Base-by-base conservation (phyloP, 768 basidiomycete species). In the Tulasnella sp. region DNA sequence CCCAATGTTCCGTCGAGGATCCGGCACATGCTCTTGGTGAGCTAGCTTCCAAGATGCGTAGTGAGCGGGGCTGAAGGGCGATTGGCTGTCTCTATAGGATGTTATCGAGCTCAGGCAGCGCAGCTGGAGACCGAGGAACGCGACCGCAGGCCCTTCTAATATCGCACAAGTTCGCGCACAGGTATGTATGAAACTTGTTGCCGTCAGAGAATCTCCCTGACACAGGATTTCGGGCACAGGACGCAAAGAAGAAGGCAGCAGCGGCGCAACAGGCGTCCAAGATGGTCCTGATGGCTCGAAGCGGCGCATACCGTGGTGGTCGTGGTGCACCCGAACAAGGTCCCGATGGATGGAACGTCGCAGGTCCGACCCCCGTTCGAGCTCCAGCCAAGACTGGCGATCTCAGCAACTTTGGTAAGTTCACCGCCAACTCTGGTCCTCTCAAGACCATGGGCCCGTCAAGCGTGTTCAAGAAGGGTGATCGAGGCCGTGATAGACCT, bases 21-120 rank as follows among this genome's bases (percentile, higher is more conserved):
- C 90, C 91, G 92, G 78, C 98, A 94, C 86, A 98, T 98, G 96
- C 89, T 99, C 79, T 91, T 95, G 91, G 97, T 97, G 80, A 78
- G 90, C 86, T 3, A 40, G 39, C 10, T 40, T 40, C 3, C 39
- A 10, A 40, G 39, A 10, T 4, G 3, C 10, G 39, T 40, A 3
- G 39, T 40, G 39, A 10, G 39, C 39, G n/a, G n/a, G n/a, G n/a
- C 10, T 40, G 3, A 40, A 3, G 3, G 39, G 10, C 3, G 39
- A 40, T 40, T 40, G 39, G 5, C 10, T 40, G 10, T 40, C 39
- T 40, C 10, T 40, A 10, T 40, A 40, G 39, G 39, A 40, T 40
- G 39, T 40, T 40, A 40, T 40, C 39, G 39, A 40, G 39, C 83
- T 40, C 39, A 40, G 39, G 10, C 39, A 40, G 39, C 39, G 39